Percentiles rank a stretch among this genome's conserved stretches.
Evolutionary conservation across 2,329 filamentous ascomycete species (phyloP).

Genomic region (Tolypocladium guangdongense): DNA sequence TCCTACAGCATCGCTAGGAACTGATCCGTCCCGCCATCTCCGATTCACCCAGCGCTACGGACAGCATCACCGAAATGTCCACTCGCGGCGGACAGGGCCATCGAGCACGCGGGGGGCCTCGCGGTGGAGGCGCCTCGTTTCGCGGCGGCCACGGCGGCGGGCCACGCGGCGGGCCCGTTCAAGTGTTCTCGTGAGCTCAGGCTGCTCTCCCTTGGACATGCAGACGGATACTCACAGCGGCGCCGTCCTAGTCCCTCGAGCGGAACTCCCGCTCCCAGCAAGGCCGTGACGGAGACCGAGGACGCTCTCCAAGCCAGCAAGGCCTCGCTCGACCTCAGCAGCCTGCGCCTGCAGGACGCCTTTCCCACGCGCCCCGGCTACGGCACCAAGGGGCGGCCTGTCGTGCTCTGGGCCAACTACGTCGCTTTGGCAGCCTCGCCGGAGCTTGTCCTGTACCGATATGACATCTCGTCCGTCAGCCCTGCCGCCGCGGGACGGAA

Average conservation of each 20-base stretch:
- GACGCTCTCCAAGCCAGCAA: slow-evolving; percentile 2
- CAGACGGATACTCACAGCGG: not conserved
- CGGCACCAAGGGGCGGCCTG: slow-evolving; percentile 4
- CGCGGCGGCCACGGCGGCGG: slow-evolving; percentile 1
- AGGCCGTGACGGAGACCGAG: slow-evolving; percentile 3
- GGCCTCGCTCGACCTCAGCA: not conserved
- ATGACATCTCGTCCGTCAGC: slow-evolving; percentile 2
- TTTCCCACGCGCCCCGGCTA: slow-evolving; percentile 7
- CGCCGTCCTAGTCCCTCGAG: not conserved
- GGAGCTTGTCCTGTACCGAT: slow-evolving; percentile 6
- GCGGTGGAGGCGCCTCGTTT: not conserved
- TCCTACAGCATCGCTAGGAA: too few species aligned
- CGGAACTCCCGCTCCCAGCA: slow-evolving; percentile 1
- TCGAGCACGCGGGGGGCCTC: slow-evolving; percentile 1
- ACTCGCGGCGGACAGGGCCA: not conserved
- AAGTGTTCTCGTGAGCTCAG: slow-evolving; percentile 2
- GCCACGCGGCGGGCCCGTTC: not conserved
- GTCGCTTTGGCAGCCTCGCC: slow-evolving; percentile 2
- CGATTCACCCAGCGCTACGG: too few species aligned
- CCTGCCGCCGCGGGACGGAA: slow-evolving; percentile 4
- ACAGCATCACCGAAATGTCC: not conserved
- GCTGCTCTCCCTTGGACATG: not conserved
- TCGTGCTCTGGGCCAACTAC: slow-evolving; percentile 9
- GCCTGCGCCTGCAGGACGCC: slow-evolving; percentile 1
- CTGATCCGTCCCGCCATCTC: too few species aligned